These are phyloP conservation scores for Dichomitus squalens DNA, from an alignment of 1,284 basidiomycete species.

Conservation along the genomic window DNA sequence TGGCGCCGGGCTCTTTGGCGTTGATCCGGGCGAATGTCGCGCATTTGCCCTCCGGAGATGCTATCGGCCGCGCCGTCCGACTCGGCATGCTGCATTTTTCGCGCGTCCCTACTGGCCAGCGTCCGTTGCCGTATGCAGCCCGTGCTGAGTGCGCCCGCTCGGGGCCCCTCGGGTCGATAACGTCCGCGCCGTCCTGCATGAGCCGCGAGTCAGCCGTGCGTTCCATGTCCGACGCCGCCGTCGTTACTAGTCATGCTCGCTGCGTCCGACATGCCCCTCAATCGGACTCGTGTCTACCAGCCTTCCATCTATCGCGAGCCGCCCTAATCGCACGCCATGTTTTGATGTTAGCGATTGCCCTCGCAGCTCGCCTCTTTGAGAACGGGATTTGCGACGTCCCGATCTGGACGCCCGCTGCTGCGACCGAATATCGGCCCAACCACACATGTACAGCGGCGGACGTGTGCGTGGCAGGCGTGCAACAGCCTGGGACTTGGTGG, in stretches of 20 bases:
- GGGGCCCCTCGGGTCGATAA: constrained; percentile 17
- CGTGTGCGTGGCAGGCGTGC: neutral
- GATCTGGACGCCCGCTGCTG: neutral
- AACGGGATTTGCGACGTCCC: too few species aligned
- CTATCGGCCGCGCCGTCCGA: constrained; percentile 22
- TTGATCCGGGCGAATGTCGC: constrained; percentile 21
- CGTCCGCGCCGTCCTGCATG: neutral
- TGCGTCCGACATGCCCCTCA: neutral
- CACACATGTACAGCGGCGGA: neutral
- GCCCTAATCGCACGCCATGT: neutral
- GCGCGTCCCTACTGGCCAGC: neutral
- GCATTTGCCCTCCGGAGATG: constrained; percentile 7
- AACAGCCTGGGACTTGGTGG: constrained; percentile 22
- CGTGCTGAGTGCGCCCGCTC: constrained; percentile 3
- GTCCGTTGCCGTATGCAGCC: neutral
- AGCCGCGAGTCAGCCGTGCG: neutral
- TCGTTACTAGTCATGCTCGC: neutral
- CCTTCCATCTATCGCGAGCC: constrained; percentile 8
- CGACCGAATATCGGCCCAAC: constrained; percentile 9
- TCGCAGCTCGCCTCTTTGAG: too few species aligned
- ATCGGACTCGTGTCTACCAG: constrained; percentile 18
- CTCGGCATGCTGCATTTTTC: constrained; percentile 8
- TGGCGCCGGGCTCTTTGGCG: constrained; percentile 12
- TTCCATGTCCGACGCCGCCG: neutral
- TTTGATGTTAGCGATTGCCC: neutral